These are phyloP conservation scores for Heritiera fomes DNA, from an alignment of 345 rosid genomes.

Conservation along the genomic window DNA sequence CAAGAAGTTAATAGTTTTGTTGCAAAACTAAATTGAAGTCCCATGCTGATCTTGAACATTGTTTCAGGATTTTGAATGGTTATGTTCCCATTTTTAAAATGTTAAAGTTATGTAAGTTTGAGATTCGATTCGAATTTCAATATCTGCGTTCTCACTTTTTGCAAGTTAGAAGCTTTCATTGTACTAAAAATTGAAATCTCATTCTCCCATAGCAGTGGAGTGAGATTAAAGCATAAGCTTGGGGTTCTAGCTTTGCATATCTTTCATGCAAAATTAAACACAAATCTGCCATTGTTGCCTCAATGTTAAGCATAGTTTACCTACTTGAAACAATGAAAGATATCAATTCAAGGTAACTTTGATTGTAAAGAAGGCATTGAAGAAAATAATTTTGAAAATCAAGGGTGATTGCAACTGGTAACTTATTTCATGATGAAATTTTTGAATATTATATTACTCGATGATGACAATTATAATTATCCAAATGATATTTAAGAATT, in stretches of 20 bases:
- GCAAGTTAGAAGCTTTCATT: too few species aligned
- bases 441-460: not conserved
- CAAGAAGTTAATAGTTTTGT: too few species aligned
- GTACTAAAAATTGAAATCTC: too few species aligned
- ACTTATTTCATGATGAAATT: not conserved
- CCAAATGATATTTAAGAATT: constrained; percentile 4
- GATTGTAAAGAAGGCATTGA: constrained; percentile 24
- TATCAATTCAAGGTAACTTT: constrained; percentile 22
- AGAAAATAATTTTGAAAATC: not conserved
- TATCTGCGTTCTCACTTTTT: too few species aligned
- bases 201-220: too few species aligned
- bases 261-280: not conserved
- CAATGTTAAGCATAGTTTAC: constrained; percentile 9
- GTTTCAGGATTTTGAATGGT: too few species aligned
- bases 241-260: not conserved
- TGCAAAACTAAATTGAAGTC: too few species aligned
- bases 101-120: too few species aligned
- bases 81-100: too few species aligned
- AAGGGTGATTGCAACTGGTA: constrained; percentile 9
- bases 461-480: not conserved
- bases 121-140: too few species aligned
- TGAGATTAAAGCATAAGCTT: not conserved
- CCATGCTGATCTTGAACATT: too few species aligned
- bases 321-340: constrained; percentile 24
- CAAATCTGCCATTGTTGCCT: not conserved